Conservation (phyloP, 495 filamentous ascomycete species). For the Talaromyces thailandensis region DNA sequence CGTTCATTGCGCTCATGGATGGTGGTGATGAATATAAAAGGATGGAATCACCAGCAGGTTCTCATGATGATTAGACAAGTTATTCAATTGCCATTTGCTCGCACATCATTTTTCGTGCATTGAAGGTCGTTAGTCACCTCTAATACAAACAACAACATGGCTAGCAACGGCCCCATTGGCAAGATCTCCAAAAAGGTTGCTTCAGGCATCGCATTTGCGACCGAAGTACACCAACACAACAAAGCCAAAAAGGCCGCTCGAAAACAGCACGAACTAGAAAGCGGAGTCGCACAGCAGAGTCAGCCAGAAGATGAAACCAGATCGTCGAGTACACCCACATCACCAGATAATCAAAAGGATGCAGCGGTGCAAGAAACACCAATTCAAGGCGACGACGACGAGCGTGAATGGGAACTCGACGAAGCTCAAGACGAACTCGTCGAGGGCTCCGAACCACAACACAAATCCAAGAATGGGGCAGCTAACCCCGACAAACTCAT, state of each 20-base stretch:
- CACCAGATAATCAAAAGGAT: slow-evolving; percentile 11
- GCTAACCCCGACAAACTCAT: slow-evolving; percentile 13
- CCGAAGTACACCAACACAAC: slow-evolving; percentile 26
- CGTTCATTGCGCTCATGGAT: background rate
- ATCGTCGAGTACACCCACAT: slow-evolving; percentile 11
- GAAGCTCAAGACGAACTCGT: slow-evolving; percentile 24
- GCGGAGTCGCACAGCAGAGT: slow-evolving; percentile 1
- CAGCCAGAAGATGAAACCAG: background rate
- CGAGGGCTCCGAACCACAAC: slow-evolving; percentile 1
- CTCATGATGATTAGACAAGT: background rate
- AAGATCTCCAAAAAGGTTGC: slow-evolving; percentile 14
- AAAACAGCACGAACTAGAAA: slow-evolving; percentile 10
- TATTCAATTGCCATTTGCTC: background rate
- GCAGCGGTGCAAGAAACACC: slow-evolving; percentile 7
- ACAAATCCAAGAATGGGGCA: slow-evolving; percentile 7
- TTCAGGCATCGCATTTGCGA: slow-evolving; percentile 36
- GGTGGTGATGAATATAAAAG: background rate
- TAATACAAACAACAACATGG: background rate
- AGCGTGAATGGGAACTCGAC: slow-evolving; percentile 38
- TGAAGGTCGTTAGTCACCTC: background rate
- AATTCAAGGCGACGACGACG: slow-evolving; percentile 21
- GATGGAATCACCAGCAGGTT: background rate
- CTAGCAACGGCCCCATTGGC: background rate
- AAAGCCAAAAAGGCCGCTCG: slow-evolving; percentile 18
- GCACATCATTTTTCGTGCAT: background rate